A percentile compares a stretch with the other conserved stretches of the same genome.
These are phyloP conservation scores for Hericium coralloides DNA, from an alignment of 768 basidiomycete genomes.

Conservation along the genomic window DNA sequence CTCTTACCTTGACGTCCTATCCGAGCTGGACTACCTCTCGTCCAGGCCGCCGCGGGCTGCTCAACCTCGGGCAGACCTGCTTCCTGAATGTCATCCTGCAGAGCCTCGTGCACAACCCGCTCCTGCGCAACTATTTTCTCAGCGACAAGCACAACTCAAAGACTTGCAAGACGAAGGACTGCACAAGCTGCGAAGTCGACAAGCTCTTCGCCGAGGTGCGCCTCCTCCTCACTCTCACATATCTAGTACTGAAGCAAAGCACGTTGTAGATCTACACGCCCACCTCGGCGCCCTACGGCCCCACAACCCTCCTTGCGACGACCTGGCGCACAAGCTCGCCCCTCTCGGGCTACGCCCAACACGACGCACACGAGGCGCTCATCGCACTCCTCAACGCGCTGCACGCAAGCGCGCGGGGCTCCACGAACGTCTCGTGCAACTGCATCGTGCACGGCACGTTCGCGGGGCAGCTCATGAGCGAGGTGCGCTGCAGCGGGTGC, in stretches of 20 bases:
- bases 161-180: conserved; percentile 66
- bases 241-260: no score
- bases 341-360: conserved; percentile 87
- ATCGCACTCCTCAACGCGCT: conserved; percentile 81
- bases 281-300: conserved; percentile 54
- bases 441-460: conserved; percentile 92
- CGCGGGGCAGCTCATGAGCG: conserved; percentile 77
- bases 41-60: conserved; percentile 69
- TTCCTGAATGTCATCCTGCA: conserved; percentile 92
- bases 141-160: conserved; percentile 79
- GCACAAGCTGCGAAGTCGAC: conserved; percentile 94
- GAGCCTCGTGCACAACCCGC: conserved; percentile 81
- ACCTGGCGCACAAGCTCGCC: conserved; percentile 78
- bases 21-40: background rate
- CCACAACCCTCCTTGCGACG: conserved; percentile 72
- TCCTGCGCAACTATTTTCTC: conserved; percentile 83
- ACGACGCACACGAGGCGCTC: conserved; percentile 89
- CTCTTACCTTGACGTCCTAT: background rate
- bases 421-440: conserved; percentile 72
- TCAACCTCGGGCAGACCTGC: conserved; percentile 90
- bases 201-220: conserved; percentile 65
- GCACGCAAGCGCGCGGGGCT: conserved; percentile 67
- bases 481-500: conserved; percentile 84
- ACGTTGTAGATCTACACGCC: conserved; percentile 36
- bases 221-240: background rate